Percentiles rank a stretch among this genome's conserved stretches.
Conservation (phyloP, 2,329 filamentous ascomycete species). For the Dryadomyces sulphureus region DNA sequence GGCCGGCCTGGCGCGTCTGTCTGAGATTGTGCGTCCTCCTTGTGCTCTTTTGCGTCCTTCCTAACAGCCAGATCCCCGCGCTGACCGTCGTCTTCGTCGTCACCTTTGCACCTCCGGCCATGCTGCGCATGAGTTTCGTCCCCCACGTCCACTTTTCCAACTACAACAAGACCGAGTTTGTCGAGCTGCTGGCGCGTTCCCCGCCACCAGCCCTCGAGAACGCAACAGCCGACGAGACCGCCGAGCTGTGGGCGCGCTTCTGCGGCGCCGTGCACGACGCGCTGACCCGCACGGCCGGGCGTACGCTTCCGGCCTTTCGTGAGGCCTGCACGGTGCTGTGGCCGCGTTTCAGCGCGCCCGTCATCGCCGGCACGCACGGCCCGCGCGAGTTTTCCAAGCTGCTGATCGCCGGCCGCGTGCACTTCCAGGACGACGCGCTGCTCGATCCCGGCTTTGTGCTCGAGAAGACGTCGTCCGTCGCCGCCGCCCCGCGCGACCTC, state of each 20-base stretch:
- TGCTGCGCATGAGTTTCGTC: slow-evolving; percentile 54
- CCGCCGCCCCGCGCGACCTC: slow-evolving; percentile 17
- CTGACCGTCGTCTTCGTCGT: slow-evolving; percentile 67
- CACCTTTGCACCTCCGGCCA: slow-evolving; percentile 52
- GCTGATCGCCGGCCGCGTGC: slow-evolving; percentile 51
- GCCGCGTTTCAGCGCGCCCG: slow-evolving; percentile 69
- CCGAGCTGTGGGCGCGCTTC: slow-evolving; percentile 68
- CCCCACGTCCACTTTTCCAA: slow-evolving; percentile 72
- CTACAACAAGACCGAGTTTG: slow-evolving; percentile 68
- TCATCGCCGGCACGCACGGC: slow-evolving; percentile 56
- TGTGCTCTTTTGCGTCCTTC: slow-evolving; percentile 8
- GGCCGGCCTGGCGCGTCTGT: slow-evolving; percentile 65
- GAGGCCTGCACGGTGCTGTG: slow-evolving; percentile 62
- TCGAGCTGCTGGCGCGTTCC: slow-evolving; percentile 55
- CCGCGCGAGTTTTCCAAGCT: slow-evolving; percentile 75
- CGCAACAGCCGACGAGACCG: slow-evolving; percentile 38
- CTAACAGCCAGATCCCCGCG: slow-evolving; percentile 51
- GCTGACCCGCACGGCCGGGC: slow-evolving; percentile 62
- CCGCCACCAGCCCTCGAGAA: slow-evolving; percentile 30
- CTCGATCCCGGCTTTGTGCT: slow-evolving; percentile 49
- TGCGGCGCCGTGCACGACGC: slow-evolving; percentile 76
- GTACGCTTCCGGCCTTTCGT: slow-evolving; percentile 61
- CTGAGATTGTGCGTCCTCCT: slow-evolving; percentile 51
- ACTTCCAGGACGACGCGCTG: slow-evolving; percentile 60
- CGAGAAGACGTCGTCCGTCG: neutral